Percentiles rank a stretch among this genome's conserved stretches.
Evolutionary conservation across 495 filamentous ascomycete genomes (phyloP).

Genomic region (Neurospora sp.): DNA sequence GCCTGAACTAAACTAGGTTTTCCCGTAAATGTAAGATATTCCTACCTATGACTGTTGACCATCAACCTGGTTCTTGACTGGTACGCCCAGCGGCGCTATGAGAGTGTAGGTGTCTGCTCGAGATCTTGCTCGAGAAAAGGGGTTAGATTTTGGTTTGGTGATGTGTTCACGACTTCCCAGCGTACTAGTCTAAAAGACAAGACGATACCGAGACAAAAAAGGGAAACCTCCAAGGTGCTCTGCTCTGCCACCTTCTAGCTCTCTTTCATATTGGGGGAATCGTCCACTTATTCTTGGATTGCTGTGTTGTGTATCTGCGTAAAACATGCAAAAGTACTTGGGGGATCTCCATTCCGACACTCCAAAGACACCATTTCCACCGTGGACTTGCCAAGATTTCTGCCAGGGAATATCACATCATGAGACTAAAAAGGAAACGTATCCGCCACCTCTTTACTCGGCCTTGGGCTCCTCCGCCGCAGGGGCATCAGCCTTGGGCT

Average conservation of each 20-base stretch:
- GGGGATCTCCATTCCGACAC: conserved; percentile 39
- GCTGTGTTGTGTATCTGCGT: conserved; percentile 32
- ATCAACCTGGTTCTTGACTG: not conserved
- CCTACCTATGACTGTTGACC: not conserved
- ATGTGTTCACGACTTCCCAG: conserved; percentile 28
- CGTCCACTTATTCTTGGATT: conserved; percentile 27
- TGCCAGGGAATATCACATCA: conserved; percentile 24
- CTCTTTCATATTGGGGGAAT: conserved; percentile 21
- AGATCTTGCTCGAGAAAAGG: conserved; percentile 8
- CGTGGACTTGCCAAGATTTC: conserved; percentile 28
- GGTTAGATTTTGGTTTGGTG: conserved; percentile 28
- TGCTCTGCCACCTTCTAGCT: conserved; percentile 25
- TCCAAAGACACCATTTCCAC: conserved; percentile 44
- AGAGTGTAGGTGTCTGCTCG: not conserved
- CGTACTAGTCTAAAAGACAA: conserved; percentile 41
- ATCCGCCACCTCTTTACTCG: conserved; percentile 32
- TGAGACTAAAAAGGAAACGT: conserved; percentile 19
- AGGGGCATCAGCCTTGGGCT: conserved; percentile 33
- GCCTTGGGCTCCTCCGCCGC: conserved; percentile 41
- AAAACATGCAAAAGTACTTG: conserved; percentile 44
- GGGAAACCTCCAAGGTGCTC: conserved; percentile 30
- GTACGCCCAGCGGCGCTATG: not conserved
- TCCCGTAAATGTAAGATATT: not conserved
- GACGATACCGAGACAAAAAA: conserved; percentile 31
- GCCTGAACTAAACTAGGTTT: not conserved